A percentile compares a stretch with the other conserved stretches of the same genome.
These are phyloP conservation scores for Flaveria floridana DNA, from an alignment of 140 eudicot genomes.

Conservation along the genomic window DNA sequence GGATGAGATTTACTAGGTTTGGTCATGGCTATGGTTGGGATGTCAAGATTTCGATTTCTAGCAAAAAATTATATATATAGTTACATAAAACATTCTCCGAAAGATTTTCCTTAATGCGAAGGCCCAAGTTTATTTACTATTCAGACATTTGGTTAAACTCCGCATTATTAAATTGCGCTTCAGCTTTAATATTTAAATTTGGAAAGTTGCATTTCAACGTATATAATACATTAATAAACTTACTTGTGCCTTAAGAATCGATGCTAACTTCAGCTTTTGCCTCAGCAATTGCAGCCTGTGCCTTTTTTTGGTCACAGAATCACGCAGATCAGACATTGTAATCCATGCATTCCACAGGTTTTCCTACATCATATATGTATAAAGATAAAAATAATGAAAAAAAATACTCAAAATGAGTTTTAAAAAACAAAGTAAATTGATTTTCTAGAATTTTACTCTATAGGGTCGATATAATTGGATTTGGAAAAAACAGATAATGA, in stretches of 20 bases:
- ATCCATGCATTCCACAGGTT: conserved; percentile 91
- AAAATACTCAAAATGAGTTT: not conserved
- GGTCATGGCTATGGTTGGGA: not conserved
- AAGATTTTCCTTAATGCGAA: not conserved
- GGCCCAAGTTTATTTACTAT: not conserved
- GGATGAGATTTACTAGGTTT: too few relatives aligned
- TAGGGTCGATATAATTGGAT: not conserved
- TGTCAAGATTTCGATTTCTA: not conserved
- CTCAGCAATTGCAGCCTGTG: conserved; percentile 71
- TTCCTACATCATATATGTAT: conserved; percentile 41
- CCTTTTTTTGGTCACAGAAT: conserved; percentile 74
- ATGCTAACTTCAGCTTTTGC: conserved; percentile 80
- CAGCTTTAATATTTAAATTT: not conserved
- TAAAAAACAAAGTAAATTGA: not conserved
- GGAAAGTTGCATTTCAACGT: conserved; percentile 3
- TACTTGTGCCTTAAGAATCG: conserved; percentile 82
- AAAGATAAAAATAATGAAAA: not conserved
- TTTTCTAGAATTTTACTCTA: not conserved
- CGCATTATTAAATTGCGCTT: not conserved
- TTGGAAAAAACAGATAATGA: not conserved
- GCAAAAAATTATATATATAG: not conserved
- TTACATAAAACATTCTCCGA: not conserved
- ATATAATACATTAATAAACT: conserved; percentile 25
- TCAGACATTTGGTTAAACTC: not conserved
- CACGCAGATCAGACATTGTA: conserved; percentile 77